These are phyloP conservation scores for Rubroshorea leprosula DNA, from an alignment of 345 rosid species.

Conservation along the genomic window DNA sequence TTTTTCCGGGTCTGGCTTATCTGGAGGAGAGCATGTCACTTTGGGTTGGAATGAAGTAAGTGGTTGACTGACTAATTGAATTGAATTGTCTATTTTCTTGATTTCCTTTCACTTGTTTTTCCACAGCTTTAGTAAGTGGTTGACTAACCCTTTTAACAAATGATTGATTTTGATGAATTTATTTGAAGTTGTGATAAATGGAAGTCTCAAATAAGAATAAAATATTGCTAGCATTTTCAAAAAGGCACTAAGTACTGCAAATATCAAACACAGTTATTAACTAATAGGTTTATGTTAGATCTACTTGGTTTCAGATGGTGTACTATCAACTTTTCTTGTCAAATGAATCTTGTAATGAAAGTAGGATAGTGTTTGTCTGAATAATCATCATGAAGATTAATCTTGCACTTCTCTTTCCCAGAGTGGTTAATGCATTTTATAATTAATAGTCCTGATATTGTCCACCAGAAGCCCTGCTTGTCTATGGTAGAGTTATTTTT, in stretches of 20 bases:
- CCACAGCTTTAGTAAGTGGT: background rate
- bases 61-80: conserved; percentile 15
- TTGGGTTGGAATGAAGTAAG: conserved; percentile 89
- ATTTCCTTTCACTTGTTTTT: background rate
- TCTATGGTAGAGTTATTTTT: background rate
- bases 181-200: conserved; percentile 6
- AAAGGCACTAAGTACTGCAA: too few relatives aligned
- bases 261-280: too few relatives aligned
- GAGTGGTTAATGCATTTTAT: background rate
- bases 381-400: background rate
- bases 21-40: conserved; percentile 84
- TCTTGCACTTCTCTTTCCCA: background rate
- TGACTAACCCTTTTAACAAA: too few relatives aligned
- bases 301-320: too few relatives aligned
- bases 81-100: background rate
- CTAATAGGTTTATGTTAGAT: too few relatives aligned
- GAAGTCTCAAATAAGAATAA: too few relatives aligned
- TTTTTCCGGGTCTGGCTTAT: conserved; percentile 88
- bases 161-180: conserved; percentile 3
- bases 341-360: background rate
- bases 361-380: background rate
- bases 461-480: background rate
- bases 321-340: background rate
- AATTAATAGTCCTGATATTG: background rate
- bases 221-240: too few relatives aligned